Base-by-base conservation (phyloP, 2,329 filamentous ascomycete genomes). In the Epichloe scottii region DNA sequence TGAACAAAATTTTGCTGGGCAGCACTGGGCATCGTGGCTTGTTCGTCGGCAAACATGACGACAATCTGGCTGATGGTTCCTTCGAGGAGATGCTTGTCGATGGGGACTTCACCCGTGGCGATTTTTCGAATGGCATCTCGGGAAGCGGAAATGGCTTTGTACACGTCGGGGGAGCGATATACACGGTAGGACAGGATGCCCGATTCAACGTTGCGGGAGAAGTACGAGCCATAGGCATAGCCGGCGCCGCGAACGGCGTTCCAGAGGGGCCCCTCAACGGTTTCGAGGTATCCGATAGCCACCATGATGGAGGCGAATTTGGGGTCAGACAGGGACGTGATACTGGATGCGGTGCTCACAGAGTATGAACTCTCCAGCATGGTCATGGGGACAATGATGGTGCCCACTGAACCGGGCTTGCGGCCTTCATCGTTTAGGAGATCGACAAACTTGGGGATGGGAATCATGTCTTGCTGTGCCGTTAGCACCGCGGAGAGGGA, bases 241-340 rank as follows among this genome's bases (percentile, higher is more conserved):
- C 93, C 93, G 42, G 88, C 93, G 51, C 93, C 93, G 45, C 93
- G 88, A 46, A 97, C 87, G 0, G 89, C 88, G 56, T 85, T 85
- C 91, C 93, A 97, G 34, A 98, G 79, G 0, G 93, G 93, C 0
- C 93, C 93, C 67, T 98, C 93, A 17, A 94, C 86, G 1, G 89
- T 84, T 63, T 96, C 90, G 54, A 98, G 84, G 63, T 96, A 97
- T 19, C 89, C 83, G 47, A 89, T 81, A 1, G 91, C 89, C 7
- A 98, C 90, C 65, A 95, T 80, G 48, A 95, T 76, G 2, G 90
- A 84, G 0, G 93, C 89, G 1, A 97, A 74, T 15, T 81, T 77
- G 0, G 89, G 84, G 60, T 96, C 85, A 4, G 78, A 75, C 62
- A 85, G 90, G 0, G 84, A 87, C 23, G 79, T 77, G 15, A 91